Percentiles rank a stretch among this genome's conserved stretches.
Evolutionary conservation across 2,329 filamentous ascomycete species (phyloP).

Genomic region (Colletotrichum spinosum): DNA sequence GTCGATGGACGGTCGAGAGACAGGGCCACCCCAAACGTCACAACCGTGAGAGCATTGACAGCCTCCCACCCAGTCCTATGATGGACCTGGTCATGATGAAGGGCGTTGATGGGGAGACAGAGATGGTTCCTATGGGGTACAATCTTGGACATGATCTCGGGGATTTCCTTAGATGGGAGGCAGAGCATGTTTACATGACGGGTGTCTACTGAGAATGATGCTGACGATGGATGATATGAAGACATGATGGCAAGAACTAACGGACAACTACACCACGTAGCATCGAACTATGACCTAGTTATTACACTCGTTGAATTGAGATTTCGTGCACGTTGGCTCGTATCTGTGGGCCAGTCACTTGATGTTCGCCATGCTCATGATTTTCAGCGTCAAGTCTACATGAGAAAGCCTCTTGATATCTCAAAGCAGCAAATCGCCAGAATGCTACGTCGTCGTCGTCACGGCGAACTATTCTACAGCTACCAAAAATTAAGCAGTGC

Average conservation of each 20-base stretch:
- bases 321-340: no score
- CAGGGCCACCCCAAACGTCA: constrained; percentile 46
- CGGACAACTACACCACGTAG: neutral
- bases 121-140: constrained; percentile 68
- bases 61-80: constrained; percentile 63
- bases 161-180: constrained; percentile 69
- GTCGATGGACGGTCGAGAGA: constrained; percentile 51
- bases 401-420: neutral
- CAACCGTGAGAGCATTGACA: constrained; percentile 42
- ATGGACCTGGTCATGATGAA: constrained; percentile 57
- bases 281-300: no score
- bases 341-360: no score
- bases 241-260: neutral
- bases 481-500: neutral
- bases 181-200: constrained; percentile 58
- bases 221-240: neutral
- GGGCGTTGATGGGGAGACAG: constrained; percentile 44
- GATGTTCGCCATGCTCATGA: no score
- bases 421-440: neutral
- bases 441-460: neutral
- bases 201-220: constrained; percentile 39
- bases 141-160: constrained; percentile 70
- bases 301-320: no score
- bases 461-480: neutral
- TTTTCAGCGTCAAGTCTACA: no score